Percentiles rank a stretch among this genome's conserved stretches.
Evolutionary conservation across 2,329 filamentous ascomycete genomes (phyloP).

Genomic region (Colletotrichum magnum): DNA sequence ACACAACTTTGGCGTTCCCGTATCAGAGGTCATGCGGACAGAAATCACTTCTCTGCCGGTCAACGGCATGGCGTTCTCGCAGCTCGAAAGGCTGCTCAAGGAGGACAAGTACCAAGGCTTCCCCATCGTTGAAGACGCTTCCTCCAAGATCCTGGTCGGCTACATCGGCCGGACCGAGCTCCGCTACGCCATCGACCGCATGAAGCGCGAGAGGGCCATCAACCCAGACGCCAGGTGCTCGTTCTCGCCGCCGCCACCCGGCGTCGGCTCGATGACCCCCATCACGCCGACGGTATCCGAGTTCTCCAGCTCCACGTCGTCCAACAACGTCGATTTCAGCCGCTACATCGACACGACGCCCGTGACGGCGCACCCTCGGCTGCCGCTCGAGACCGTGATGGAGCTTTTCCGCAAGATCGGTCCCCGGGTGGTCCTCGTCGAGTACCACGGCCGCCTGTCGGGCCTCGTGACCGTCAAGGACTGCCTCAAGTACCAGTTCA

Average conservation of each 20-base stretch:
- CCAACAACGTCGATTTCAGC: slow-evolving; percentile 81
- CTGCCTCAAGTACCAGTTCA: slow-evolving; percentile 97
- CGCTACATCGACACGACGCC: slow-evolving; percentile 92
- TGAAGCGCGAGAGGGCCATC: slow-evolving; percentile 78
- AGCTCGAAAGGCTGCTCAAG: slow-evolving; percentile 81
- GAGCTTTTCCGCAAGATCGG: slow-evolving; percentile 99
- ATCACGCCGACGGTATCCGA: slow-evolving; percentile 67
- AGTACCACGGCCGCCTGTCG: slow-evolving; percentile 85
- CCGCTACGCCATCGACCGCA: slow-evolving; percentile 88
- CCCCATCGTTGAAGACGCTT: slow-evolving; percentile 84
- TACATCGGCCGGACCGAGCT: slow-evolving; percentile 96
- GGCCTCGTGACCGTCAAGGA: slow-evolving; percentile 97
- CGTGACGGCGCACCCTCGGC: slow-evolving; percentile 88
- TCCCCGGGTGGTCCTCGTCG: slow-evolving; percentile 91
- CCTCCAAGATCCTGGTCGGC: slow-evolving; percentile 81
- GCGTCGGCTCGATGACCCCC: slow-evolving; percentile 50
- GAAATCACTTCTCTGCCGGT: slow-evolving; percentile 82
- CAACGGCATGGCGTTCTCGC: slow-evolving; percentile 79
- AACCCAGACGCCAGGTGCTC: slow-evolving; percentile 78
- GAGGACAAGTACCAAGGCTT: slow-evolving; percentile 93
- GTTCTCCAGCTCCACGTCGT: slow-evolving; percentile 67
- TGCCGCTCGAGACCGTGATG: slow-evolving; percentile 97
- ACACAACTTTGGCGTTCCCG: slow-evolving; percentile 94
- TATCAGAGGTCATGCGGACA: slow-evolving; percentile 89
- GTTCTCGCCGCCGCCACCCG: slow-evolving; percentile 70